Base-by-base conservation (phyloP, 139 green algal genomes). In the Chlamydomonas incerta region DNA sequence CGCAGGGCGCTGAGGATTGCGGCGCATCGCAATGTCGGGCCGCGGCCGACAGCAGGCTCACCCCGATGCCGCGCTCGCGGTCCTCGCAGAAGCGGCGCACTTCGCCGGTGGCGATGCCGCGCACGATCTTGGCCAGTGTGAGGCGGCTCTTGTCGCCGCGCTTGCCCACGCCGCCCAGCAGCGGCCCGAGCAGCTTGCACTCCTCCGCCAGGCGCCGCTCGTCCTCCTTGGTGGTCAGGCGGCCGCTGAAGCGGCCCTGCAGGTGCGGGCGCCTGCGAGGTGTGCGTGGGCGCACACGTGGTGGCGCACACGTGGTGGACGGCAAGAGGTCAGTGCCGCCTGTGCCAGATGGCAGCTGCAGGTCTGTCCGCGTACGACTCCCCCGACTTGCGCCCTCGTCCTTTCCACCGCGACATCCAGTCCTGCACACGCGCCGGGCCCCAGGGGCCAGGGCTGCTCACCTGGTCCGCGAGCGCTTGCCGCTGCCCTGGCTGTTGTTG, bases 101-200 rank as follows among this genome's bases (percentile, higher is more conserved):
- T 0, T 93, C 70, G 0, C 95, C 95, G 0, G 91, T 84, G 10
- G 95, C 95, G 23, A 98, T 97, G 81, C 91, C 94, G 0, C 95
- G 89, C 67, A 98, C 94, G 28, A 98, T 95, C 72, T 95, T 97
- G 72, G 95, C 93, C 29, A 98, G 90, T 29, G 94, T 98, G 11
- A 93, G 88, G n/a, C 93, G 88, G 72, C 88, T 92, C 81, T 92
- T 90, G 60, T 98, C 95, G 0, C 93, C 93, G 24, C 91, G 88
- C 63, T 92, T 93, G 55, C 92, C 93, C 23, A 87, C 79, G 33
- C 94, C 94, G 24, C 94, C 94, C 33, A 98, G 87, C 86, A 97
- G 83, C 23, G 93, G 95, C 0, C 90, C 95, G 15, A 98, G 87
- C 72, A 96, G 81, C 79, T 89, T 86, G 90, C 95, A 98, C 90